Evolutionary conservation across 139 green algal species (phyloP).

Genomic region (Spirogloea muscicola): DNA sequence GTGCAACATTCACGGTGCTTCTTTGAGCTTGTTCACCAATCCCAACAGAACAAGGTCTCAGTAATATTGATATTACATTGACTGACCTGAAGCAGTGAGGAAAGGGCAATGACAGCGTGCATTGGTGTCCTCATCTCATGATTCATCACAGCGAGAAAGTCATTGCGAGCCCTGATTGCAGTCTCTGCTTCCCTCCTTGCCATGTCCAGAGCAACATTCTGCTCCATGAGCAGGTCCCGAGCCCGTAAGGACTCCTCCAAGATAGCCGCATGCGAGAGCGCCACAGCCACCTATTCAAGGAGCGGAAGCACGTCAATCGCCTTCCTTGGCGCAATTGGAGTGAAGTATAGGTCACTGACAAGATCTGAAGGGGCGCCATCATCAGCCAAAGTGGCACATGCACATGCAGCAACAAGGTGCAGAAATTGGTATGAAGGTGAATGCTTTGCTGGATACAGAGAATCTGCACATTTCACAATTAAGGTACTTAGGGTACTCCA

Average conservation of each 20-base stretch:
- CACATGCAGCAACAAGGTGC: not conserved
- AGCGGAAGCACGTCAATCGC: not conserved
- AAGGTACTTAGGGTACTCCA: too few relatives aligned
- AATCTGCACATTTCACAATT: too few relatives aligned
- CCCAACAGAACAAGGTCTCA: not conserved
- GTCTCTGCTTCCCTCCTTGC: constrained; percentile 38
- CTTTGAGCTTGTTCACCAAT: too few relatives aligned
- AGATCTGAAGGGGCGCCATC: not conserved
- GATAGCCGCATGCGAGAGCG: constrained; percentile 39
- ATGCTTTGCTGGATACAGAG: too few relatives aligned
- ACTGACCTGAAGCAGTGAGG: constrained; percentile 37
- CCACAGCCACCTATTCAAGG: constrained; percentile 24
- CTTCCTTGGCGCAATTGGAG: too few relatives aligned
- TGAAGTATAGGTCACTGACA: not conserved
- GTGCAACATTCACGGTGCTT: too few relatives aligned
- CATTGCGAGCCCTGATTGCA: constrained; percentile 43
- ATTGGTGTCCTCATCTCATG: constrained; percentile 51
- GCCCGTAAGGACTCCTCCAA: constrained; percentile 44
- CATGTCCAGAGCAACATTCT: constrained; percentile 44
- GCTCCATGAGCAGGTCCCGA: constrained; percentile 41
- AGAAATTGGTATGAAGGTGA: not conserved
- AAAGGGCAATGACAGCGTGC: constrained; percentile 52
- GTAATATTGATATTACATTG: not conserved
- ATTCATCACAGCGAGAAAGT: constrained; percentile 52
- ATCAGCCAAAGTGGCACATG: not conserved